These are phyloP conservation scores for Aspergillus fumigatus DNA, from an alignment of 2,329 filamentous ascomycete species.

Conservation along the genomic window DNA sequence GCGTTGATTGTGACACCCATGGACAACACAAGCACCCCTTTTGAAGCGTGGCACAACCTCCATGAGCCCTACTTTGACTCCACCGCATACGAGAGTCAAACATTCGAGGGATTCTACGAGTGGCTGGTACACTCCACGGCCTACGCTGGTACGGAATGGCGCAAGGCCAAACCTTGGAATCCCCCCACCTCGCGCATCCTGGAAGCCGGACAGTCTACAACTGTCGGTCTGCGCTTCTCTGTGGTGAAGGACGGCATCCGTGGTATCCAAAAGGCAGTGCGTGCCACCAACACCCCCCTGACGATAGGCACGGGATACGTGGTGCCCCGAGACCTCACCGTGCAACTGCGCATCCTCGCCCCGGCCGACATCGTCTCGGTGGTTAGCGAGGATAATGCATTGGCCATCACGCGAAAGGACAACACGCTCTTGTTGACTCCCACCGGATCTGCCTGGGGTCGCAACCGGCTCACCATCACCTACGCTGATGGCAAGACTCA, in stretches of 20 bases:
- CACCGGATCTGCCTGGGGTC: conserved; percentile 45
- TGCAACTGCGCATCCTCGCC: conserved; percentile 44
- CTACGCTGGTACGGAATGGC: conserved; percentile 56
- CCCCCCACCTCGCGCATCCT: conserved; percentile 45
- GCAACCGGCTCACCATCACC: conserved; percentile 44
- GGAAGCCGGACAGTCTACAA: conserved; percentile 42
- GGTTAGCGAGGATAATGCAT: conserved; percentile 27
- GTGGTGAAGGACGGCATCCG: conserved; percentile 42
- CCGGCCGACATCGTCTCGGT: conserved; percentile 17
- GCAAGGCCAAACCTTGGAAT: conserved; percentile 51
- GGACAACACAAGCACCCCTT: conserved; percentile 33
- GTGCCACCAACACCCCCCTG: conserved; percentile 43
- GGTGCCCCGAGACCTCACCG: conserved; percentile 45
- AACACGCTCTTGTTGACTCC: conserved; percentile 14
- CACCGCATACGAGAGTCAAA: conserved; percentile 49
- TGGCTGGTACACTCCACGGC: conserved; percentile 54
- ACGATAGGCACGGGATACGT: conserved; percentile 53
- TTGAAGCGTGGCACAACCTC: conserved; percentile 56
- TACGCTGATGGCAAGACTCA: conserved; percentile 49
- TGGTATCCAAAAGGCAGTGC: conserved; percentile 46
- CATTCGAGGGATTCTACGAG: conserved; percentile 58
- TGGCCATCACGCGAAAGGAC: conserved; percentile 23
- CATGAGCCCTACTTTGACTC: conserved; percentile 40
- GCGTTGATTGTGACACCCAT: conserved; percentile 54
- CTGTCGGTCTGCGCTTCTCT: conserved; percentile 51